A percentile compares a stretch with the other conserved stretches of the same genome.
These are phyloP conservation scores for Candida peoriensis DNA, from an alignment of 805 yeast genomes.

Conservation along the genomic window DNA sequence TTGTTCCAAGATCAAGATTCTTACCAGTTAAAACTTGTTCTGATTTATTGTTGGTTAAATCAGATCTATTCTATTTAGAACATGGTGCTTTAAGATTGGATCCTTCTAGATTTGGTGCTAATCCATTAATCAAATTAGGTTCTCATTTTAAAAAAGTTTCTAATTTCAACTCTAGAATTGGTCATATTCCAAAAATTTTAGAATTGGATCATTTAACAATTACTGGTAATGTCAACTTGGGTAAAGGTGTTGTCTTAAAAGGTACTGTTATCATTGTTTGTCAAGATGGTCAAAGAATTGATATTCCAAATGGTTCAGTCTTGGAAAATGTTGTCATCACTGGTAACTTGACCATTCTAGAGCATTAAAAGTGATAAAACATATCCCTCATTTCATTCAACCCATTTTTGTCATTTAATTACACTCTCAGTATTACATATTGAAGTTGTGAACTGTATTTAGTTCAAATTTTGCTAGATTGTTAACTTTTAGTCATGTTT, in stretches of 20 bases:
- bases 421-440: no score
- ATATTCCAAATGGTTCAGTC: constrained; percentile 93
- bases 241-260: constrained; percentile 84
- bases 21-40: constrained; percentile 98
- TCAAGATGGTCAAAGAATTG: constrained; percentile 94
- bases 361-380: constrained; percentile 48
- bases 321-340: constrained; percentile 96
- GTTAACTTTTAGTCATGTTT: no score
- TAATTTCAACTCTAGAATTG: constrained; percentile 82
- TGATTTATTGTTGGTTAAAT: constrained; percentile 88
- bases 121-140: constrained; percentile 93
- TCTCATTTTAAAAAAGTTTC: constrained; percentile 94
- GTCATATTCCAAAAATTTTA: constrained; percentile 93
- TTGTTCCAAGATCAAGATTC: constrained; percentile 96
- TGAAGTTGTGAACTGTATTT: no score
- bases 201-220: constrained; percentile 97
- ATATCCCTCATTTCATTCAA: no score
- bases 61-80: constrained; percentile 84
- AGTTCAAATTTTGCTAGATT: no score
- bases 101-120: constrained; percentile 80
- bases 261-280: constrained; percentile 98
- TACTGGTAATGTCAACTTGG: constrained; percentile 92
- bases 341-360: constrained; percentile 91
- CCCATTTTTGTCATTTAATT: no score
- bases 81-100: constrained; percentile 88